Conservation (phyloP, 306 rosid genomes). For the Heteromeles arbutifolia region DNA sequence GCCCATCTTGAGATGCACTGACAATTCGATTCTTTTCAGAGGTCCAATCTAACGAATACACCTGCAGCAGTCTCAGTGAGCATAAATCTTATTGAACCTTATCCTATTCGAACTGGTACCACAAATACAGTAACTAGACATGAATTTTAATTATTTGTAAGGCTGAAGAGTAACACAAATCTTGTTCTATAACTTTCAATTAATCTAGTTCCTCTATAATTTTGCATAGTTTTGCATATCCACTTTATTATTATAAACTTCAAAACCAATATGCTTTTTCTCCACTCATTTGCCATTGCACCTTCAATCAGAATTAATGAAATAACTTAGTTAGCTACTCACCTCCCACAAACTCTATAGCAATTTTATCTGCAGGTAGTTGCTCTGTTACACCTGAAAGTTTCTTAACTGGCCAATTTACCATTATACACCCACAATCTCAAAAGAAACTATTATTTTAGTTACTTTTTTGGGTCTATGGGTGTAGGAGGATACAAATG, state of each 20-base stretch:
- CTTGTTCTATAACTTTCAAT: neutral
- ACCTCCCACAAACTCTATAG: neutral
- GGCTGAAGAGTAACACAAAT: neutral
- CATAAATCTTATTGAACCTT: neutral
- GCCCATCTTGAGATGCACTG: constrained; percentile 98
- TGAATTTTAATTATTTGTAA: neutral
- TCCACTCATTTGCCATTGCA: neutral
- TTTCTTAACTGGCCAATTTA: neutral
- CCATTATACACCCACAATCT: neutral
- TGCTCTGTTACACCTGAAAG: neutral
- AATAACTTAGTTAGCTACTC: neutral
- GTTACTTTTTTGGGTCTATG: neutral
- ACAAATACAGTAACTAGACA: neutral
- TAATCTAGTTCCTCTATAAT: too few relatives aligned
- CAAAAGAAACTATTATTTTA: neutral
- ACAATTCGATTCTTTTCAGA: constrained; percentile 80
- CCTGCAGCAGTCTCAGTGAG: constrained; percentile 41
- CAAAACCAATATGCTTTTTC: neutral
- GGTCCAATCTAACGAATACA: constrained; percentile 96
- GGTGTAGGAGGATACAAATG: neutral
- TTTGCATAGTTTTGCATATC: neutral
- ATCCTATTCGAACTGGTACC: neutral
- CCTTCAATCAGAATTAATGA: neutral
- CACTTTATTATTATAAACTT: neutral
- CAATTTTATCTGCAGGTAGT: neutral